Evolutionary conservation across 108 stramenopile genomes (phyloP), one percentile per base, ranked within the genome.

Genomic region (Stephanodiscus triporus): DNA sequence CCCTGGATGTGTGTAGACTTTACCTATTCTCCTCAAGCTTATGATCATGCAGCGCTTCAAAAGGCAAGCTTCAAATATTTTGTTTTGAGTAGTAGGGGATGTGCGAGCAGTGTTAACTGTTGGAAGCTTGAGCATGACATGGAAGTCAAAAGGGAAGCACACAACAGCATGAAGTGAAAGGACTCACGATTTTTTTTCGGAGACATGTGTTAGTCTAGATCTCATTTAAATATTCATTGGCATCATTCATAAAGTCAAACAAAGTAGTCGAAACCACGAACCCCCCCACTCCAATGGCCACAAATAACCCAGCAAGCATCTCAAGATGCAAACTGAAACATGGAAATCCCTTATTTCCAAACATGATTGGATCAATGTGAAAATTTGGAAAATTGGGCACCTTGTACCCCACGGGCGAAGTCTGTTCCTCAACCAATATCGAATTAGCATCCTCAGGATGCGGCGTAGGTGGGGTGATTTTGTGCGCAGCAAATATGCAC

Each of bases 371-470:
- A 64, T 91, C 86, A 20, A 91, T 80, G 4, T 63, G 61, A 61
- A 79, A 88, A 36, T 85, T 79, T 49, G 91, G 91, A 50, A 91
- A 84, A 50, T 86, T 84, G 22, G 91, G 91, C 14, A 88, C 84
- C 42, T 63, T 75, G 54, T 63, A 88, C 13, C 86, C 85, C 13
- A 85, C 84, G 10, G 87, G 87, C 22, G 85, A 85, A 4, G 73
- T 70, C 55, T 88, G 86, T 27, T 89, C 84, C 62, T 82, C 77
- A 43, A 82, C 74, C 9, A 91, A 61, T 10, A 91, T 68, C 7
- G 75, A 77, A 65, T 91, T 87, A 42, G 75, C 73, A 37, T 87
- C 85, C 9, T 83, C 85, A 19, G 85, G 78, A 23, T 71, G 54
- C 27, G 55, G 54, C 47, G 68, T 43, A 26, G 69, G 55, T 7